phyloP scores from a whole-genome alignment of 1,139 yeast species.

The Candida neerlandica region DNA sequence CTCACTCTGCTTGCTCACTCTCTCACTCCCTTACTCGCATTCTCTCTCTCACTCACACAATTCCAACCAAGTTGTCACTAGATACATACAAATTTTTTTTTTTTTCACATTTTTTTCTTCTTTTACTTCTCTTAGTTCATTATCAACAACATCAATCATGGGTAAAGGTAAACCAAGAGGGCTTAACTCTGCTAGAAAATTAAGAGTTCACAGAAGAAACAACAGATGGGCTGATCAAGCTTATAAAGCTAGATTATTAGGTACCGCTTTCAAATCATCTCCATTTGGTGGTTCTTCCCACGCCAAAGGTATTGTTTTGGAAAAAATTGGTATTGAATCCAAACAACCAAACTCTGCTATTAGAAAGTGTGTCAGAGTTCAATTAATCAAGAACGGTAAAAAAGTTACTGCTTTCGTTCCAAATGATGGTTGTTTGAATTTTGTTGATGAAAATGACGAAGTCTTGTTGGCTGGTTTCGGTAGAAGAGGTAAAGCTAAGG shows the following conservation, averaged over 20 bases:
- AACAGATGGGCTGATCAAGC: constrained; percentile 99
- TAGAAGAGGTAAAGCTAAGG: constrained; percentile 99
- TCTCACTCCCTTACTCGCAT: too few species aligned
- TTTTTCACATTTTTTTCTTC: constrained; percentile 5
- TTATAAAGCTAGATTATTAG: constrained; percentile 98
- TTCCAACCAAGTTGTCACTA: neutral
- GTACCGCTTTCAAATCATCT: constrained; percentile 99
- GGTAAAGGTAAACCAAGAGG: constrained; percentile 98
- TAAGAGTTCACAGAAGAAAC: constrained; percentile 99
- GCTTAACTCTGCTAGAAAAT: constrained; percentile 99
- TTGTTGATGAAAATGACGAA: constrained; percentile 99
- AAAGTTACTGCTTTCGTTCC: constrained; percentile 99
- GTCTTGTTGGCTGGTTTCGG: constrained; percentile 99
- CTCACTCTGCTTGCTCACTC: too few species aligned
- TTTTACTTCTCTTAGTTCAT: neutral
- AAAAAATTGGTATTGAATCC: constrained; percentile 99
- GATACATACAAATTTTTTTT: constrained; percentile 8
- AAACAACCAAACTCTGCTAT: constrained; percentile 99
- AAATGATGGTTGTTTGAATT: constrained; percentile 99
- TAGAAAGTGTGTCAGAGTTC: constrained; percentile 99
- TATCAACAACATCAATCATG: constrained; percentile 38
- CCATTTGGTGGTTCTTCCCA: constrained; percentile 99
- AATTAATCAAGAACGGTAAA: constrained; percentile 99
- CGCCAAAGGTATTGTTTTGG: constrained; percentile 99
- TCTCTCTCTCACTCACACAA: neutral